These are phyloP conservation scores for Euphorbia peplus DNA, from an alignment of 345 rosid species.

Conservation along the genomic window DNA sequence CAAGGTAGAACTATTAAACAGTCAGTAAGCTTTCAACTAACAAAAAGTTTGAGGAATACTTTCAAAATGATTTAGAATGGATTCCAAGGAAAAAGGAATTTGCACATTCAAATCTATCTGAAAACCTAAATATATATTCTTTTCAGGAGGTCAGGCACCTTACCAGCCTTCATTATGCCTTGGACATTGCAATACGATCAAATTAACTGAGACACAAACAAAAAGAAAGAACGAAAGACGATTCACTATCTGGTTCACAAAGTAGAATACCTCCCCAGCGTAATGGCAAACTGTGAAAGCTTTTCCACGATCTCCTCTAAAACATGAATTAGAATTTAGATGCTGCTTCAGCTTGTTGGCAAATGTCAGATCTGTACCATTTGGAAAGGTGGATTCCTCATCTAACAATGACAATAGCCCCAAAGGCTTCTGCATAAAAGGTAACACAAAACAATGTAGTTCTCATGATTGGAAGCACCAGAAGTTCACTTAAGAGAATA, in stretches of 20 bases:
- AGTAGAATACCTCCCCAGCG: conserved; percentile 83
- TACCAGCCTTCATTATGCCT: background rate
- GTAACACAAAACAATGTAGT: background rate
- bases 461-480: background rate
- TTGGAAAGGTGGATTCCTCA: conserved; percentile 97
- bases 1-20: conserved; percentile 27
- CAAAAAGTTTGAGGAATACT: background rate
- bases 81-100: background rate
- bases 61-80: background rate
- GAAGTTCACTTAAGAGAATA: background rate
- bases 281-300: conserved; percentile 82
- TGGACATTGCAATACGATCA: background rate
- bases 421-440: conserved; percentile 76
- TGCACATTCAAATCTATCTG: background rate
- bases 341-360: conserved; percentile 96
- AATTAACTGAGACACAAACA: background rate
- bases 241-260: background rate
- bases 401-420: conserved; percentile 86
- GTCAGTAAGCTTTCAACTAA: conserved; percentile 18
- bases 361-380: conserved; percentile 89
- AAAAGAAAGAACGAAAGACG: background rate
- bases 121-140: background rate
- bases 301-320: conserved; percentile 77
- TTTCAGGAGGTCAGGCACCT: background rate
- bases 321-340: conserved; percentile 64